phyloP scores from a whole-genome alignment of 371 early-diverging fungal genomes.

The Syncephalis fuscata region DNA sequence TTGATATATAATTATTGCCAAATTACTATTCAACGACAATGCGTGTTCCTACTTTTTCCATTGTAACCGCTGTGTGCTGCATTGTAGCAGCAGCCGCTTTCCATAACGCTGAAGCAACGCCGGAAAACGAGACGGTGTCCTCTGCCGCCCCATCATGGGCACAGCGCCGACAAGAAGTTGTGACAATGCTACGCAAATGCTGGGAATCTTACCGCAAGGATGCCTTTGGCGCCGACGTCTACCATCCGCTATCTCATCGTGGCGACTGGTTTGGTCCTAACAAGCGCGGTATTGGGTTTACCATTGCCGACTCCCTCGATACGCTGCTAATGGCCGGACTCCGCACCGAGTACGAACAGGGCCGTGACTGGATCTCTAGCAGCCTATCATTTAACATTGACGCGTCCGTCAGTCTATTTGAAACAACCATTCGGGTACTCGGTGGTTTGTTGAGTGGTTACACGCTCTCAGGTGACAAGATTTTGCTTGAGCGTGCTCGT shows the following conservation, averaged over 20 bases:
- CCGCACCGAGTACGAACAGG: constrained; percentile 46
- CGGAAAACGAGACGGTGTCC: too few species aligned
- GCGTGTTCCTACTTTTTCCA: too few species aligned
- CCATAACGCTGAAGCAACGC: too few species aligned
- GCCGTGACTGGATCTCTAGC: constrained; percentile 40
- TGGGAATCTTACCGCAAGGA: constrained; percentile 64
- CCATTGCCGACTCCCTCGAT: constrained; percentile 72
- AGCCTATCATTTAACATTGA: constrained; percentile 44
- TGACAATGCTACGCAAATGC: constrained; percentile 39
- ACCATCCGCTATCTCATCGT: constrained; percentile 38
- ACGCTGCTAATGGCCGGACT: constrained; percentile 70
- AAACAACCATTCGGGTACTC: constrained; percentile 82
- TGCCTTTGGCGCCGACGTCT: constrained; percentile 74
- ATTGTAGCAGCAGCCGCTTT: too few species aligned
- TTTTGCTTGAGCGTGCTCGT: constrained; percentile 51
- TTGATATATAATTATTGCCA: too few species aligned
- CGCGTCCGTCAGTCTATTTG: constrained; percentile 72
- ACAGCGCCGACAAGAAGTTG: constrained; percentile 24
- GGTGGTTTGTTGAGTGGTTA: constrained; percentile 80
- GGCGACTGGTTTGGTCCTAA: constrained; percentile 3
- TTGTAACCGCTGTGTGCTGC: too few species aligned
- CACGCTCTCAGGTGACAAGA: constrained; percentile 43
- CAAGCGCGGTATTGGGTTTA: constrained; percentile 45
- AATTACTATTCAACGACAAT: too few species aligned
- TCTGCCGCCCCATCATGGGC: constrained; percentile 9